These are phyloP conservation scores for Musa itinerans DNA, from an alignment of 176 grass and related monocot genomes.

Conservation along the genomic window DNA sequence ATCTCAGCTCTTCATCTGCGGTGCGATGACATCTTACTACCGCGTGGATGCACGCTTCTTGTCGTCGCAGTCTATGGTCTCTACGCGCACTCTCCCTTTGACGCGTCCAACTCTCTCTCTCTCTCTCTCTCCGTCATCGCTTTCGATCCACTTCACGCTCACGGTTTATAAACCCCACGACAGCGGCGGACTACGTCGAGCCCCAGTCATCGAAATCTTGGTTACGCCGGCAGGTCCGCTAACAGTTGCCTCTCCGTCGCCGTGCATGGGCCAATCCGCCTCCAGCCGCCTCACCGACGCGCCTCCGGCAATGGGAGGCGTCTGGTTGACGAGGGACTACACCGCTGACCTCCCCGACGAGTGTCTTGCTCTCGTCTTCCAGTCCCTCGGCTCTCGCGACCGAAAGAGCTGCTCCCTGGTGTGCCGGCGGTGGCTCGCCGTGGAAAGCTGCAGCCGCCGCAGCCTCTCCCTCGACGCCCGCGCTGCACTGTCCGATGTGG, in stretches of 20 bases:
- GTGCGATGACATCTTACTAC: neutral
- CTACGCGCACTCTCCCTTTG: neutral
- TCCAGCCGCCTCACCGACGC: slow-evolving; percentile 2
- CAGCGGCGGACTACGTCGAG: neutral
- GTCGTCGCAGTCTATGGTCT: neutral
- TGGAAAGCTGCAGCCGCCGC: slow-evolving; percentile 32
- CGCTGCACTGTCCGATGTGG: slow-evolving; percentile 18
- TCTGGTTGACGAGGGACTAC: slow-evolving; percentile 25
- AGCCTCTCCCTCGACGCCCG: slow-evolving; percentile 27
- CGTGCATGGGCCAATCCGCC: slow-evolving; percentile 14
- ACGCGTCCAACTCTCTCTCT: neutral
- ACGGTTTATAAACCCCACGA: neutral
- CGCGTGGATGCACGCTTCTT: neutral
- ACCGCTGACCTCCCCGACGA: slow-evolving; percentile 87
- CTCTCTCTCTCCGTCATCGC: too few species aligned
- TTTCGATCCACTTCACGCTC: neutral
- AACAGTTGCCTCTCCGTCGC: neutral
- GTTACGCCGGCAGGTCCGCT: too few species aligned
- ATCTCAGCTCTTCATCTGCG: neutral
- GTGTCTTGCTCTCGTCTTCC: slow-evolving; percentile 63
- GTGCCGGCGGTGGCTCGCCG: slow-evolving; percentile 55
- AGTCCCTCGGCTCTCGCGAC: slow-evolving; percentile 42
- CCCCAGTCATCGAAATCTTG: neutral
- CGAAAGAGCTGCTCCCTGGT: slow-evolving; percentile 67
- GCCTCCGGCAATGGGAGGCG: neutral